Evolutionary conservation across 2,329 filamentous ascomycete genomes (phyloP).

Genomic region (Pseudogymnoascus sp.): DNA sequence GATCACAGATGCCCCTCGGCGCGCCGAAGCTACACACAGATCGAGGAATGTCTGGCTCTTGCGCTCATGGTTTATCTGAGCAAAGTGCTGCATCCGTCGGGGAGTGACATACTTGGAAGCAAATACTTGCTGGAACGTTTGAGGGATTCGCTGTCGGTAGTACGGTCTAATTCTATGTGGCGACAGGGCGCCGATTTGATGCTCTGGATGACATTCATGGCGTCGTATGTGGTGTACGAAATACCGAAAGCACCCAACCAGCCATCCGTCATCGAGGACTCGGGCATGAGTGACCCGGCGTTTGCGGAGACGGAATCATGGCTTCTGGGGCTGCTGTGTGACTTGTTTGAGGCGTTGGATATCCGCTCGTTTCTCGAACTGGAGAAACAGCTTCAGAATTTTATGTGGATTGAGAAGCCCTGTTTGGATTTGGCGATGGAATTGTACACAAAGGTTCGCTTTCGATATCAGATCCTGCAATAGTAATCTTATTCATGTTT

Average conservation of each 20-base stretch:
- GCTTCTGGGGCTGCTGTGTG: background rate
- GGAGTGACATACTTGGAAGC: background rate
- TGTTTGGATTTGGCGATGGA: background rate
- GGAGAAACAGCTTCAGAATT: background rate
- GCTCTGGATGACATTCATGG: background rate
- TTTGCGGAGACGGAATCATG: background rate
- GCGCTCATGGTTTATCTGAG: background rate
- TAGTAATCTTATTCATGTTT: background rate
- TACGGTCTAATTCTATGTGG: background rate
- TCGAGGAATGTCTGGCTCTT: background rate
- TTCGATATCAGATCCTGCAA: background rate
- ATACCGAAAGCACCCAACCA: background rate
- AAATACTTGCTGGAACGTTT: background rate
- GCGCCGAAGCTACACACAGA: background rate
- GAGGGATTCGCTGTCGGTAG: background rate
- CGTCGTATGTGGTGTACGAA: background rate
- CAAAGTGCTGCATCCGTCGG: background rate
- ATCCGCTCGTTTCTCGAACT: background rate
- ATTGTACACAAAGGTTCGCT: background rate
- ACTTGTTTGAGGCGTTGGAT: background rate
- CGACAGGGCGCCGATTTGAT: background rate
- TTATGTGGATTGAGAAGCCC: background rate
- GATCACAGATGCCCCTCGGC: background rate
- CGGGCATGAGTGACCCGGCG: background rate
- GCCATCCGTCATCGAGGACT: background rate